Evolutionary conservation across 805 yeast species (phyloP).

Genomic region (Metschnikowia koreensis): DNA sequence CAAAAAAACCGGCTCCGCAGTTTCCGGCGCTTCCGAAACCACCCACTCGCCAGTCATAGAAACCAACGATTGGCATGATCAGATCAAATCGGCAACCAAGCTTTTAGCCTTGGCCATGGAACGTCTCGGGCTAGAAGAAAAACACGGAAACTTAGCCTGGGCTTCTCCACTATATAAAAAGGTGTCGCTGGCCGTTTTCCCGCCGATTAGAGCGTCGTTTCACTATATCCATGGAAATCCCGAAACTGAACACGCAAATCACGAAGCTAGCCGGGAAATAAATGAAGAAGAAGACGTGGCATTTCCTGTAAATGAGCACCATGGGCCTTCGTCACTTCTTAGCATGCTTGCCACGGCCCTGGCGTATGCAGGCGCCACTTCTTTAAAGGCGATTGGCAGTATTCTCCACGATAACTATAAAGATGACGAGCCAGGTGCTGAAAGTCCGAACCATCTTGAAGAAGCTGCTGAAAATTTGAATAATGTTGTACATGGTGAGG

Average conservation of each 20-base stretch:
- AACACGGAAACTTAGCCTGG: slow-evolving; percentile 12
- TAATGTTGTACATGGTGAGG: no score
- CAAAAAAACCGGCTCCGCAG: no score
- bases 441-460: neutral
- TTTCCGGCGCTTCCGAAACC: neutral
- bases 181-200: slow-evolving; percentile 17
- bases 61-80: slow-evolving; percentile 7
- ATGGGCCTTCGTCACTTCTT: slow-evolving; percentile 26
- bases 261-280: neutral
- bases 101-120: slow-evolving; percentile 11
- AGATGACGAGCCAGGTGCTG: neutral
- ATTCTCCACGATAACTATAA: slow-evolving; percentile 8
- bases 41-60: neutral
- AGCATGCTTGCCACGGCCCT: slow-evolving; percentile 31
- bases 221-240: slow-evolving; percentile 8
- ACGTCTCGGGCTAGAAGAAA: slow-evolving; percentile 17
- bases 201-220: slow-evolving; percentile 16
- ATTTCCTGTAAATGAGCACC: slow-evolving; percentile 21
- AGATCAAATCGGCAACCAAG: slow-evolving; percentile 6
- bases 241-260: neutral
- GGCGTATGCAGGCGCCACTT: slow-evolving; percentile 27
- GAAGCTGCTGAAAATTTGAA: no score
- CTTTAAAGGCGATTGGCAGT: slow-evolving; percentile 13
- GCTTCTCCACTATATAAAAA: slow-evolving; percentile 16
- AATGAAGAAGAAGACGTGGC: slow-evolving; percentile 33